Evolutionary conservation across 2,329 filamentous ascomycete species (phyloP).

Genomic region (Phialophora macrospora): DNA sequence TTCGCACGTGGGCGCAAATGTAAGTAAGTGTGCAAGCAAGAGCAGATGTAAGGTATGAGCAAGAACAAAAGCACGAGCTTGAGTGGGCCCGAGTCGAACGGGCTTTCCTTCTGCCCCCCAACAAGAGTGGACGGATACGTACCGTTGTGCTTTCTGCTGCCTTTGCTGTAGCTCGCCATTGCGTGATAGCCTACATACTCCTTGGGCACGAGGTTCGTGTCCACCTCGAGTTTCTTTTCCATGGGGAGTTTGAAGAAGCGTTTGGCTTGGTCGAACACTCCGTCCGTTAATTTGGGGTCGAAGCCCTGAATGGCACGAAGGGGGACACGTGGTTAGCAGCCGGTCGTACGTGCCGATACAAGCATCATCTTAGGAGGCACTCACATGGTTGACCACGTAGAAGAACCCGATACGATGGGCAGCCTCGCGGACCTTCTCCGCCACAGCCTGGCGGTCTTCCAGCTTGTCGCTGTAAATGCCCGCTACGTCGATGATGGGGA

Average conservation of each 20-base stretch:
- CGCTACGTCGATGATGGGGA: slow-evolving; percentile 54
- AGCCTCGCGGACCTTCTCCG: slow-evolving; percentile 49
- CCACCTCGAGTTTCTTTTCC: slow-evolving; percentile 56
- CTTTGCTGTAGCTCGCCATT: slow-evolving; percentile 26
- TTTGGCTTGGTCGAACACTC: slow-evolving; percentile 47
- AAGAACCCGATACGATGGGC: slow-evolving; percentile 48
- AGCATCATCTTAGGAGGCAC: neutral
- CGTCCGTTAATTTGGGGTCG: slow-evolving; percentile 32
- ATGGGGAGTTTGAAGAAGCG: slow-evolving; percentile 52
- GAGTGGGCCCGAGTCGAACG: neutral
- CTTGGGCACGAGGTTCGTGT: slow-evolving; percentile 42
- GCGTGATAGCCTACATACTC: slow-evolving; percentile 30
- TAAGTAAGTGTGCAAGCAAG: neutral
- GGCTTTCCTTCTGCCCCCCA: neutral
- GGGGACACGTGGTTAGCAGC: slow-evolving; percentile 44
- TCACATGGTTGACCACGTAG: slow-evolving; percentile 44
- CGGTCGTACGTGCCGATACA: no score
- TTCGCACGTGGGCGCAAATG: neutral
- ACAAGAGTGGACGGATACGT: neutral
- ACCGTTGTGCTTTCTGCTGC: slow-evolving; percentile 29
- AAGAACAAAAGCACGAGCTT: neutral
- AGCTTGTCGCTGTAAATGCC: slow-evolving; percentile 46
- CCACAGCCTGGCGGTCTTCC: slow-evolving; percentile 47
- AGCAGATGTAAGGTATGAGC: no score
- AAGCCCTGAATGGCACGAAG: slow-evolving; percentile 30